Base-by-base conservation (phyloP, 129 eudicot genomes). In the Flaveria brownii region DNA sequence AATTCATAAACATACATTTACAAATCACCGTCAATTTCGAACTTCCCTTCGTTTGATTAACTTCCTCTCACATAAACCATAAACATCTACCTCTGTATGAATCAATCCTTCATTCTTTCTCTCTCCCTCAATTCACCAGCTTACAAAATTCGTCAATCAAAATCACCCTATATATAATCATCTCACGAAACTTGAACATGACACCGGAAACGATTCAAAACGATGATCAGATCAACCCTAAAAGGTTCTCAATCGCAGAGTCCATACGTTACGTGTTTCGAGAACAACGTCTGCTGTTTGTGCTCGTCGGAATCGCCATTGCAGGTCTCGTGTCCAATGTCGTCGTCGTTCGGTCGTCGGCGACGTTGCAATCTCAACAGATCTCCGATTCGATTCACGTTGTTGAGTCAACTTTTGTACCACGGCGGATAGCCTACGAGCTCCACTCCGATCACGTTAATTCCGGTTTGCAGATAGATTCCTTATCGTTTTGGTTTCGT, bases 291-390 rank as follows among this genome's bases (percentile, higher is more conserved):
- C 7, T 81, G 0, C 36, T 85, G 13, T 85, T 81, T 52, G 50
- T 88, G 10, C 55, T 88, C 49, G 17, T 86, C 47, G 93, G 93
- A 55, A 76, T 88, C 52, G 77, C 81, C 57, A 80, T 90, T 76
- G 68, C 90, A 2, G 82, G 80, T 60, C 41, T 84, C 17, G 33
- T 86, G 6, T 87, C 84, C 68, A 70, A 68, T 50, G 55, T 85
- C 25, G n/a, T 85, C 20, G 59, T 75, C 61, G 18, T 82, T 55
- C 16, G 52, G 52, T 72, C 87, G n/a, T 20, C 77, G 8, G 39
- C 45, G 22, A 18, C 72, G 8, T 30, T 33, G 51, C 78, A 64
- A 4, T 51, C 74, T 1, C 59, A 73, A 56, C 79, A 26, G 9
- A 51, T 70, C 70, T 14, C 42, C 43, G 18, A 43, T 43, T 73